These are phyloP conservation scores for Mycogone perniciosa DNA, from an alignment of 2,329 filamentous ascomycete genomes.

Conservation along the genomic window DNA sequence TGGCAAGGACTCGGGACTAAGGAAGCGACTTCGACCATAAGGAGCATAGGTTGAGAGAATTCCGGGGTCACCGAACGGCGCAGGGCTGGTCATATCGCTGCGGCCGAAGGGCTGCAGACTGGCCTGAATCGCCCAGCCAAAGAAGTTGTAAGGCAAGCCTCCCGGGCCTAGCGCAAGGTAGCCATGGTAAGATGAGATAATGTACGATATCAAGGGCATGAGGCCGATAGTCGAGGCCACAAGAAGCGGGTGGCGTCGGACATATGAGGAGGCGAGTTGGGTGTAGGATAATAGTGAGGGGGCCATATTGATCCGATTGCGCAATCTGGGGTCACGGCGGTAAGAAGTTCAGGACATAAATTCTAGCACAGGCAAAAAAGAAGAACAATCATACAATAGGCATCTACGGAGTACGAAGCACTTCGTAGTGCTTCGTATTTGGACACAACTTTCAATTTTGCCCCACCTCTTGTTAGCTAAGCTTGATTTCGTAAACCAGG, in stretches of 20 bases:
- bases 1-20: constrained; percentile 12
- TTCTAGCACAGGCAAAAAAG: too few relatives aligned
- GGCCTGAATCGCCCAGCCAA: constrained; percentile 35
- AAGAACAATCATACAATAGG: too few relatives aligned
- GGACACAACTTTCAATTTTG: too few relatives aligned
- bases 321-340: too few relatives aligned
- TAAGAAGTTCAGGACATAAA: too few relatives aligned
- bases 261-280: too few relatives aligned
- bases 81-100: constrained; percentile 26
- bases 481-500: too few relatives aligned
- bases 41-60: constrained; percentile 21
- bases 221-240: constrained; percentile 2
- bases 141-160: constrained; percentile 36
- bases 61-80: constrained; percentile 20
- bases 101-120: constrained; percentile 27
- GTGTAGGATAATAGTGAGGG: too few relatives aligned
- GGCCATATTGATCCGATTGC: too few relatives aligned
- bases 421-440: too few relatives aligned
- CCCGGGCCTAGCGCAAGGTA: constrained; percentile 38
- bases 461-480: too few relatives aligned
- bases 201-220: constrained; percentile 15
- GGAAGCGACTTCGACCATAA: constrained; percentile 19
- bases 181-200: constrained; percentile 29
- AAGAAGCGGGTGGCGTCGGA: constrained; percentile 1
- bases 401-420: too few relatives aligned